Evolutionary conservation across 2,329 filamentous ascomycete genomes (phyloP).

Genomic region (Stachybotrys echinatus): DNA sequence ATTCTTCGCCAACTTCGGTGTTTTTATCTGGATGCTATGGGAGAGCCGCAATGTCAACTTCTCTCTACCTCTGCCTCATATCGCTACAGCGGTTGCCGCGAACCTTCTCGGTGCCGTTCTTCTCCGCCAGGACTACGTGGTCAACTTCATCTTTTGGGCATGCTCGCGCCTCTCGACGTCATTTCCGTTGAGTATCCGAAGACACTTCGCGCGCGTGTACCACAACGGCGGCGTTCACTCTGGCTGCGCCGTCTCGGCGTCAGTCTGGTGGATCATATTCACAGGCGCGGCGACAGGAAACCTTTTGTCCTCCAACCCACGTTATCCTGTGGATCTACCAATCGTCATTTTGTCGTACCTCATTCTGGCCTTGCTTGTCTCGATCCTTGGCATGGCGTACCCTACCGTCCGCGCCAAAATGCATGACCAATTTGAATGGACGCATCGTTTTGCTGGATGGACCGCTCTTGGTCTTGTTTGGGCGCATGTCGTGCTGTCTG

Average conservation of each 20-base stretch:
- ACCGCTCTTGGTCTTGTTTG: conserved; percentile 55
- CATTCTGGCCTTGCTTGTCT: conserved; percentile 19
- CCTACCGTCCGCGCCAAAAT: conserved; percentile 18
- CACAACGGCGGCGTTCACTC: conserved; percentile 40
- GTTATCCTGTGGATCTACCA: neutral
- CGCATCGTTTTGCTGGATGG: conserved; percentile 66
- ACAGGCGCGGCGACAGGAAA: neutral
- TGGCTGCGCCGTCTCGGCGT: conserved; percentile 33
- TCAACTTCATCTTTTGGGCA: conserved; percentile 38
- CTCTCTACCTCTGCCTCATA: conserved; percentile 28
- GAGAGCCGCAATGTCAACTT: conserved; percentile 26
- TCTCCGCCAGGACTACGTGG: conserved; percentile 42
- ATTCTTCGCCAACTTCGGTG: neutral
- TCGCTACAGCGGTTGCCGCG: conserved; percentile 24
- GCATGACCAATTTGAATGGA: conserved; percentile 62
- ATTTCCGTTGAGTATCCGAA: conserved; percentile 36
- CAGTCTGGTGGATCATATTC: conserved; percentile 32
- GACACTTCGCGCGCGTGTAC: conserved; percentile 34
- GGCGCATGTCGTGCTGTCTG: conserved; percentile 51
- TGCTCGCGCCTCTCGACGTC: conserved; percentile 31
- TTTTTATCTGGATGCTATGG: conserved; percentile 1
- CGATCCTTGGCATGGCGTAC: conserved; percentile 19
- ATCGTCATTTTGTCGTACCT: conserved; percentile 1
- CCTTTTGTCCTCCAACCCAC: neutral
- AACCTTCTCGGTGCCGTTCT: conserved; percentile 39